These are phyloP conservation scores for Coniosporium tulheliwenetii DNA, from an alignment of 2,329 filamentous ascomycete species.

Conservation along the genomic window DNA sequence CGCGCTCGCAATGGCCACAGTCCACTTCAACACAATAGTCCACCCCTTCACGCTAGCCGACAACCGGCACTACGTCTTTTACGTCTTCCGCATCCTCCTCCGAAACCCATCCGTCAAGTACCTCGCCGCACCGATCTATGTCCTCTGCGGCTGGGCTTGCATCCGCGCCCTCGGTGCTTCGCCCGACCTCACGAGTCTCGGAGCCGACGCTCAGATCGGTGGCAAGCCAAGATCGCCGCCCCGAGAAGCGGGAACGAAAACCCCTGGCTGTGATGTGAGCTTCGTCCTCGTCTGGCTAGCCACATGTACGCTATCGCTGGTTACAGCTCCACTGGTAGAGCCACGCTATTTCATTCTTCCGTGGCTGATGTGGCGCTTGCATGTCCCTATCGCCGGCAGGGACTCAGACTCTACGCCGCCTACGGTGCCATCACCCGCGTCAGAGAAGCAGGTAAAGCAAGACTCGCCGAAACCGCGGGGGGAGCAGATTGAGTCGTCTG, in stretches of 20 bases:
- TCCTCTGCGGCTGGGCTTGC: conserved; percentile 50
- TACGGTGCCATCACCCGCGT: neutral
- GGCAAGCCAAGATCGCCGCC: neutral
- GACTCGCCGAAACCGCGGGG: neutral
- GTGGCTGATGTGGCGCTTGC: conserved; percentile 82
- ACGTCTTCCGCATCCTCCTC: conserved; percentile 69
- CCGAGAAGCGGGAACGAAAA: neutral
- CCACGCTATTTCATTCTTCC: conserved; percentile 92
- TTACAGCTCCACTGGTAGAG: conserved; percentile 85
- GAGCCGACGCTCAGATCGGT: neutral
- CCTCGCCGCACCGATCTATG: conserved; percentile 53
- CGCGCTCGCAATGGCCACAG: conserved; percentile 28
- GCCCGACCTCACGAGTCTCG: conserved; percentile 4
- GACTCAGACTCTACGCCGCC: neutral
- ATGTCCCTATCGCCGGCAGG: conserved; percentile 38
- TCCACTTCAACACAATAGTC: conserved; percentile 78
- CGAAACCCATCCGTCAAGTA: conserved; percentile 47
- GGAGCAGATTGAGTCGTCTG: neutral
- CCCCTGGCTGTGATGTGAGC: conserved; percentile 18
- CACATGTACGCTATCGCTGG: conserved; percentile 59
- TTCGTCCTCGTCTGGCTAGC: conserved; percentile 48
- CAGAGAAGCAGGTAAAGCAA: conserved; percentile 3
- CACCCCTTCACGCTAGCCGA: conserved; percentile 94
- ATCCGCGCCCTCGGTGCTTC: conserved; percentile 45
- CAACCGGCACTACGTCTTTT: conserved; percentile 95